Percentiles rank a stretch among this genome's conserved stretches.
Conservation (phyloP, 2,329 filamentous ascomycete genomes). For the Amauroascus niger region DNA sequence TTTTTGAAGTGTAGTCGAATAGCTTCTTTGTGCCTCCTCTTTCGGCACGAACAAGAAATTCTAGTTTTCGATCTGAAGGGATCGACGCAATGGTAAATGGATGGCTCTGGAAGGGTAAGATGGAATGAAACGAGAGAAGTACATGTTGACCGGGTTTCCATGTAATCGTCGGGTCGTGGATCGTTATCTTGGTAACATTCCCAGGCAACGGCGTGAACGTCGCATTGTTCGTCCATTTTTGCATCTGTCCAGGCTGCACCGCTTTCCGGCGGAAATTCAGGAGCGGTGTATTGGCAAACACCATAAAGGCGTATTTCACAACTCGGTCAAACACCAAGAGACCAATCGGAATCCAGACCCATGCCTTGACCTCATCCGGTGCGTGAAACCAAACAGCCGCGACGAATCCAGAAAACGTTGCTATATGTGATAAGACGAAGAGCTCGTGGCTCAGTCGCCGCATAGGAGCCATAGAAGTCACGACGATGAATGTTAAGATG, state of each 20-base stretch:
- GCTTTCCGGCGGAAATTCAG: conserved; percentile 26
- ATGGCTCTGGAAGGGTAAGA: conserved; percentile 52
- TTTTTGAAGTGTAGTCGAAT: conserved; percentile 43
- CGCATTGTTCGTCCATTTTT: conserved; percentile 35
- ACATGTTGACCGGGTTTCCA: conserved; percentile 57
- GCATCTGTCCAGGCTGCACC: conserved; percentile 3
- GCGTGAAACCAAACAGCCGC: conserved; percentile 43
- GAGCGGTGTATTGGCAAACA: conserved; percentile 36
- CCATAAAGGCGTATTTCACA: conserved; percentile 28
- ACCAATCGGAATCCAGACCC: conserved; percentile 41
- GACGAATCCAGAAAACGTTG: conserved; percentile 43
- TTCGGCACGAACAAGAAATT: conserved; percentile 48
- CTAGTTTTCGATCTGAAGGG: conserved; percentile 46
- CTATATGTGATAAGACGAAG: conserved; percentile 46
- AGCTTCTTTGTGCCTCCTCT: conserved; percentile 45
- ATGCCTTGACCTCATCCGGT: conserved; percentile 35
- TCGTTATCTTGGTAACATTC: conserved; percentile 48
- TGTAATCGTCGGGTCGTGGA: conserved; percentile 45
- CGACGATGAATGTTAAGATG: conserved; percentile 43
- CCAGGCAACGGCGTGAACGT: conserved; percentile 44
- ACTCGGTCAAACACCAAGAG: conserved; percentile 40
- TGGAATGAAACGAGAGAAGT: conserved; percentile 49
- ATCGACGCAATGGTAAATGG: conserved; percentile 55
- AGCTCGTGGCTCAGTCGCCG: conserved; percentile 44
- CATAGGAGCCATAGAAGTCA: conserved; percentile 44